Evolutionary conservation across 768 basidiomycete species (phyloP).

Genomic region (Naganishia vaughanmartiniae): DNA sequence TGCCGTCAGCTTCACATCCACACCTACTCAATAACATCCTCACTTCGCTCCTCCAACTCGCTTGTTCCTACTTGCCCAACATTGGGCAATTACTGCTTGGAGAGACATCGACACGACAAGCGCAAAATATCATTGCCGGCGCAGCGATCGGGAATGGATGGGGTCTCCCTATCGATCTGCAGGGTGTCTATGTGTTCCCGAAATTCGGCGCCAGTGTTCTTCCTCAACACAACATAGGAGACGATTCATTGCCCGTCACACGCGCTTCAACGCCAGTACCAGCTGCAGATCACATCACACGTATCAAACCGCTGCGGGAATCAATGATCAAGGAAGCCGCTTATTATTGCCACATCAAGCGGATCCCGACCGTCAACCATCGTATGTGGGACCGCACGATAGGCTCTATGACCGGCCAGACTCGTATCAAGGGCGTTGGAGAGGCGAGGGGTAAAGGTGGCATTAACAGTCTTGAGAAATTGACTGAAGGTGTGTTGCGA

Average conservation of each 20-base stretch:
- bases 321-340: conserved; percentile 46
- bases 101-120: conserved; percentile 49
- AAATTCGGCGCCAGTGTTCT: not conserved
- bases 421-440: conserved; percentile 22
- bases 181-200: conserved; percentile 22
- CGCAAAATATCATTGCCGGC: conserved; percentile 44
- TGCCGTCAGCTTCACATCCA: conserved; percentile 45
- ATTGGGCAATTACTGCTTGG: conserved; percentile 45
- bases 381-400: conserved; percentile 40
- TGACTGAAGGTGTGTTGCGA: conserved; percentile 43
- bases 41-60: conserved; percentile 35
- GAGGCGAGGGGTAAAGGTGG: conserved; percentile 45
- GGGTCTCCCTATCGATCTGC: conserved; percentile 46
- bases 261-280: not conserved
- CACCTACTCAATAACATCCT: conserved; percentile 45
- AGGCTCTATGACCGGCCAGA: conserved; percentile 1
- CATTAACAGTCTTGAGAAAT: conserved; percentile 40
- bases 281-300: conserved; percentile 22
- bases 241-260: conserved; percentile 11
- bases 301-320: conserved; percentile 48
- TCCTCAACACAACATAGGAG: not conserved
- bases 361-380: conserved; percentile 39
- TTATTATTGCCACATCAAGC: conserved; percentile 40
- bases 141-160: conserved; percentile 48
- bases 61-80: conserved; percentile 37